Conservation (phyloP, 495 filamentous ascomycete genomes). For the Aspergillus leporis region DNA sequence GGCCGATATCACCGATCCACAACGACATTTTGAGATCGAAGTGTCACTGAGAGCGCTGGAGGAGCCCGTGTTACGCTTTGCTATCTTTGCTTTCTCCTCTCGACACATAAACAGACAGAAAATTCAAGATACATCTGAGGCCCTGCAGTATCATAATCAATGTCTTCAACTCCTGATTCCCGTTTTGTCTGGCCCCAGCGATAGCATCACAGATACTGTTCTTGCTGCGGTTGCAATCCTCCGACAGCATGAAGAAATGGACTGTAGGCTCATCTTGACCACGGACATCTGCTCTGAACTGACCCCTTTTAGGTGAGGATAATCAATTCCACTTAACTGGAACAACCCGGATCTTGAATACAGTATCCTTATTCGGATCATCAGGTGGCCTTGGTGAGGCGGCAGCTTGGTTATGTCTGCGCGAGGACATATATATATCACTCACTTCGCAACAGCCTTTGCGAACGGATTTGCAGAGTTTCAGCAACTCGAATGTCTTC, state of each 20-base stretch:
- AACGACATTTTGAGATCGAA: constrained; percentile 32
- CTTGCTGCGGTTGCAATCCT: constrained; percentile 34
- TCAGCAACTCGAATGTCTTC: constrained; percentile 27
- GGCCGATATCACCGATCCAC: constrained; percentile 34
- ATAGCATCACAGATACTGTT: constrained; percentile 27
- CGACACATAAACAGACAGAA: constrained; percentile 28
- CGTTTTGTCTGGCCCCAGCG: constrained; percentile 22
- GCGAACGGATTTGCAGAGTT: constrained; percentile 27
- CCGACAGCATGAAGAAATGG: constrained; percentile 36
- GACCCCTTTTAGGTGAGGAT: constrained; percentile 25
- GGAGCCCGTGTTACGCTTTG: constrained; percentile 27
- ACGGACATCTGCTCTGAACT: neutral
- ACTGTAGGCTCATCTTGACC: constrained; percentile 15
- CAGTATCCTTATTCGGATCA: constrained; percentile 29
- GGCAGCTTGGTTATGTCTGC: constrained; percentile 35
- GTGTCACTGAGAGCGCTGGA: constrained; percentile 26
- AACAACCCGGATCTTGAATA: constrained; percentile 31
- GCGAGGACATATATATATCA: constrained; percentile 32
- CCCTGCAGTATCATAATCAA: constrained; percentile 29
- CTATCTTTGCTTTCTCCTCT: constrained; percentile 33
- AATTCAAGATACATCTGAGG: constrained; percentile 20
- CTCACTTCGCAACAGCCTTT: constrained; percentile 29
- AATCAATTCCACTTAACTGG: constrained; percentile 34
- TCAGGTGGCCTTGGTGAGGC: constrained; percentile 32
- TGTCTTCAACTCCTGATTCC: constrained; percentile 32